Evolutionary conservation across 1,139 yeast genomes (phyloP).

Genomic region (Candida sp.): DNA sequence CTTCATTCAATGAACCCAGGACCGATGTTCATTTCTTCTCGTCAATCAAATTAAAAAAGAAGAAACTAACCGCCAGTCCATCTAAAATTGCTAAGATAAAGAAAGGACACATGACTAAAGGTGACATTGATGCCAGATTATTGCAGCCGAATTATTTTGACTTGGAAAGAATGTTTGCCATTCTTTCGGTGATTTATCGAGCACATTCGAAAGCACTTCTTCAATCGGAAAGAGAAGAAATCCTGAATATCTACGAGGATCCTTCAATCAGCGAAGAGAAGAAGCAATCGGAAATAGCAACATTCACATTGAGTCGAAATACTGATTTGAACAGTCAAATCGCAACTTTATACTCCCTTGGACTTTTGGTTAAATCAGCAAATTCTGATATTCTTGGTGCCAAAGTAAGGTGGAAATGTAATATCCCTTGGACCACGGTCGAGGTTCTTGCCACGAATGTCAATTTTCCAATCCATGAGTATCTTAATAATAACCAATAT

Average conservation of each 20-base stretch:
- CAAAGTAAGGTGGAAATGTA: slow-evolving; percentile 63
- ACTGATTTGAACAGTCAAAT: slow-evolving; percentile 56
- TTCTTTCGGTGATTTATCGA: slow-evolving; percentile 55
- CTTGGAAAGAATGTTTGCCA: slow-evolving; percentile 65
- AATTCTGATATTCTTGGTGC: slow-evolving; percentile 59
- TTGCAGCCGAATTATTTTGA: slow-evolving; percentile 64
- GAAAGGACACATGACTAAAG: slow-evolving; percentile 36
- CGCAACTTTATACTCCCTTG: slow-evolving; percentile 57
- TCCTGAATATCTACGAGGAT: slow-evolving; percentile 25
- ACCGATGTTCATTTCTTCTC: slow-evolving; percentile 62
- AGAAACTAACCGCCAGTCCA: slow-evolving; percentile 17
- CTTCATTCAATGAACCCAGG: slow-evolving; percentile 61
- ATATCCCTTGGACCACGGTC: slow-evolving; percentile 52
- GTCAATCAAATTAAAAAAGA: slow-evolving; percentile 49
- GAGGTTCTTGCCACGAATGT: slow-evolving; percentile 50
- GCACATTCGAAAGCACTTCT: slow-evolving; percentile 31
- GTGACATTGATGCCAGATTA: slow-evolving; percentile 50
- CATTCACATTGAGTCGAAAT: slow-evolving; percentile 33
- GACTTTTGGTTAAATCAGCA: slow-evolving; percentile 47
- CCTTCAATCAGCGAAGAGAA: slow-evolving; percentile 23
- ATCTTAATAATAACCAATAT: slow-evolving; percentile 26
- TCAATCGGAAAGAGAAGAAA: slow-evolving; percentile 21
- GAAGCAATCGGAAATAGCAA: slow-evolving; percentile 29
- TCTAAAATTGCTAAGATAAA: slow-evolving; percentile 22
- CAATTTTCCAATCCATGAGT: slow-evolving; percentile 52